Percentiles rank a stretch among this genome's conserved stretches.
These are phyloP conservation scores for Boletus sensibilis DNA, from an alignment of 768 basidiomycete species.

Conservation along the genomic window DNA sequence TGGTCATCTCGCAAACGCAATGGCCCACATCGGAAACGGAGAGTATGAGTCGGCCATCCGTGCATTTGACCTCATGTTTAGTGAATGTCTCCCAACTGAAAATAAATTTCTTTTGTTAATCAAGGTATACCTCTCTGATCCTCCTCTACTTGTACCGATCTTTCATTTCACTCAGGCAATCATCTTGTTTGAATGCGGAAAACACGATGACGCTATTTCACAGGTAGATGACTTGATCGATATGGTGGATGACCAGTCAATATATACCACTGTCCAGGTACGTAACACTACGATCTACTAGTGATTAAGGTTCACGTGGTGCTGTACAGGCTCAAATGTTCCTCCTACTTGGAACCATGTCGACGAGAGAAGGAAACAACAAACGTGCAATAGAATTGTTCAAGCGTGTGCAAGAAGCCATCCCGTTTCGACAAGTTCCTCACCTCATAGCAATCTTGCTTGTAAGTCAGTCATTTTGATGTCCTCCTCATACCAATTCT, in stretches of 20 bases:
- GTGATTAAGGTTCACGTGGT: not conserved
- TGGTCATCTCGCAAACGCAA: too few relatives aligned
- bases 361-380: not conserved
- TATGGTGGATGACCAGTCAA: not conserved
- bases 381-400: not conserved
- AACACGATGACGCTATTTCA: constrained; percentile 2
- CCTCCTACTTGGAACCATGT: not conserved
- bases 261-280: not conserved
- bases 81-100: too few relatives aligned
- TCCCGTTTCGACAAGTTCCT: not conserved
- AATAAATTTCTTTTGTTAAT: too few relatives aligned
- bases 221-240: constrained; percentile 3
- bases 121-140: not conserved
- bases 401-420: not conserved
- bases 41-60: too few relatives aligned
- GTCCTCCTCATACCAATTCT: not conserved
- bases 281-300: not conserved
- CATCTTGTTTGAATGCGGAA: not conserved
- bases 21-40: too few relatives aligned
- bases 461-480: not conserved
- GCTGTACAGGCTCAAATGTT: constrained; percentile 5
- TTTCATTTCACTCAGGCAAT: not conserved
- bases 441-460: too few relatives aligned
- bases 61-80: too few relatives aligned
- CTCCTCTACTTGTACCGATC: too few relatives aligned